Evolutionary conservation across 257 asterid species (phyloP), one percentile per base, ranked within the genome.

Genomic region (Forsythia viridissima): DNA sequence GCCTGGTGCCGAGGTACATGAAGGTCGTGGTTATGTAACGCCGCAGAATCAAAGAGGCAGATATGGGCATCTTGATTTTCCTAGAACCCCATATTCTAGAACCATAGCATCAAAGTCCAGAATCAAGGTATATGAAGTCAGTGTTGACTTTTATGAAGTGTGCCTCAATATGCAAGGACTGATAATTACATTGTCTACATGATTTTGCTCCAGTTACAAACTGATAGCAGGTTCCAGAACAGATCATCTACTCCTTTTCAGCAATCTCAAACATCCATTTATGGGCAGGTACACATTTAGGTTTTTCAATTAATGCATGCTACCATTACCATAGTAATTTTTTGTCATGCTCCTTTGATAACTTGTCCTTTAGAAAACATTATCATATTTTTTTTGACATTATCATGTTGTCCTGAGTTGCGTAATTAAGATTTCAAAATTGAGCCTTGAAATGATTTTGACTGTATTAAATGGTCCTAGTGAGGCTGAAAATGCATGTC

Each of bases 11-110:
- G 69, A 88, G 82, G 87, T 87, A 80, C 92, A 85, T 52, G 89
- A 88, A 69, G 91, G 85, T 51, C 87, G 55, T 83, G 88, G 87
- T 76, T 83, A 82, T 80, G n/a, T 75, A 48, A 89, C 94, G 42
- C 99, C 99, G 21, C 89, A 75, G 81, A 85, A 82, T 87, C 96
- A 88, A 89, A 91, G 88, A 79, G 80, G 73, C 82, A 89, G 89
- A 80, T 82, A 74, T 48, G 91, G 90, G 84, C 82, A 87, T 77
- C 93, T 84, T 76, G 95, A 96, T 86, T 92, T 89, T 82, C 92
- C 97, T 18, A 86, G 94, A 78, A 95, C 98, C 51, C 99, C 98
- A 48, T 91, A 93, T 82, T 93, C 99, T 40, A 87, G 97, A 85
- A 84, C 90, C 51, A 82, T 82, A 57, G 78, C 86, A 43, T 85